These are phyloP conservation scores for Striga hermonthica DNA, from an alignment of 305 asterid species.

Conservation along the genomic window DNA sequence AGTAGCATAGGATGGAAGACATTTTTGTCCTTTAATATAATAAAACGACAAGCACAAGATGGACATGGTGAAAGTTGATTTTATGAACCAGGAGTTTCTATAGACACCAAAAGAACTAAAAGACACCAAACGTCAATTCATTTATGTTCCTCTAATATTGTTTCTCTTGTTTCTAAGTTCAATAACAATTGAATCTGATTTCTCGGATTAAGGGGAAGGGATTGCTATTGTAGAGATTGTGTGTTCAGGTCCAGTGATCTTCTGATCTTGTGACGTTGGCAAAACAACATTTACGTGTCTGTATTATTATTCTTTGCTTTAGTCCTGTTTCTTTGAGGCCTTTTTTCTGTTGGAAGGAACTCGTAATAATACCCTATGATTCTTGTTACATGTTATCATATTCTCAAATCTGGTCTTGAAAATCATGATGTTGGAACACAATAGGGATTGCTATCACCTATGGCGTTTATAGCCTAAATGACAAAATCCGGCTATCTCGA, in stretches of 20 bases:
- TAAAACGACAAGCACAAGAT: too few relatives aligned
- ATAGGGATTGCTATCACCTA: too few relatives aligned
- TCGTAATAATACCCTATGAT: not conserved
- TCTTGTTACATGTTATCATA: not conserved
- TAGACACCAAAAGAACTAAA: too few relatives aligned
- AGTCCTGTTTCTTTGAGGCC: not conserved
- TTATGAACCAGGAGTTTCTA: too few relatives aligned
- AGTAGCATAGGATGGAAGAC: too few relatives aligned
- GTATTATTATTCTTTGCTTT: not conserved
- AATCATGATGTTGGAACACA: too few relatives aligned
- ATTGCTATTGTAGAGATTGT: not conserved
- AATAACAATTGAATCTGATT: not conserved
- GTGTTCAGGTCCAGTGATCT: not conserved
- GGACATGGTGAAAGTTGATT: too few relatives aligned
- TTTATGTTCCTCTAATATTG: not conserved
- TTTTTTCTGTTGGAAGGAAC: not conserved
- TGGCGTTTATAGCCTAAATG: too few relatives aligned
- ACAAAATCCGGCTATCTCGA: too few relatives aligned
- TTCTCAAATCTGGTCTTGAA: slow-evolving; percentile 12
- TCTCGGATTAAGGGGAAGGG: not conserved
- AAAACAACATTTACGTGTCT: not conserved
- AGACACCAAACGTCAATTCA: too few relatives aligned
- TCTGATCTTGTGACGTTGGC: not conserved
- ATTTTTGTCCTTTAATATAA: too few relatives aligned
- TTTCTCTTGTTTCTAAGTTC: not conserved